These are phyloP conservation scores for Phytopythium delawarense DNA, from an alignment of 352 stramenopile species.

Conservation along the genomic window DNA sequence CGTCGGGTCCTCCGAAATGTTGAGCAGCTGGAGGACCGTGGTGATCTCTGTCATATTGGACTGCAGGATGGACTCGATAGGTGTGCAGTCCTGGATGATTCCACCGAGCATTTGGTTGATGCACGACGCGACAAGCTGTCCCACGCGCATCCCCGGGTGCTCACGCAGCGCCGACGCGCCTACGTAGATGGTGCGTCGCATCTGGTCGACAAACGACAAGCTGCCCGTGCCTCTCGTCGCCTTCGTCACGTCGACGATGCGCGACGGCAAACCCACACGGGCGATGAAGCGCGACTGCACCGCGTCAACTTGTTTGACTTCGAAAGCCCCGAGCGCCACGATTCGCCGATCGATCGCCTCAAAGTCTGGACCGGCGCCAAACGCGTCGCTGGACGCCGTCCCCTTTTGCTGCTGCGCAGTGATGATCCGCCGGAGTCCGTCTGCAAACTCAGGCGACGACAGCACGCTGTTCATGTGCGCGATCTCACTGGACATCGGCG, in stretches of 20 bases:
- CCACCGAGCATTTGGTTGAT: constrained; percentile 70
- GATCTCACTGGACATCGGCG: constrained; percentile 22
- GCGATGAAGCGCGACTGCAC: constrained; percentile 65
- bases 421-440: constrained; percentile 61
- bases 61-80: constrained; percentile 61
- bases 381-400: constrained; percentile 30
- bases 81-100: constrained; percentile 54
- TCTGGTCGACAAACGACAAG: constrained; percentile 58
- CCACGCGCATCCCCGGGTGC: constrained; percentile 32
- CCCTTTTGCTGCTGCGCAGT: constrained; percentile 63
- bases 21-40: constrained; percentile 43
- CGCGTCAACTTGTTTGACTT: constrained; percentile 44
- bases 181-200: constrained; percentile 36
- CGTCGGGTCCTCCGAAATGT: constrained; percentile 57
- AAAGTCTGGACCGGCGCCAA: constrained; percentile 48
- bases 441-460: constrained; percentile 44
- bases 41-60: constrained; percentile 48
- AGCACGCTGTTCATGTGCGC: constrained; percentile 52
- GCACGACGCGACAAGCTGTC: constrained; percentile 53
- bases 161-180: constrained; percentile 1
- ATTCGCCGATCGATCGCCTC: constrained; percentile 62
- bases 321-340: constrained; percentile 34
- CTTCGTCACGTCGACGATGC: constrained; percentile 63
- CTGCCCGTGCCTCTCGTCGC: constrained; percentile 30
- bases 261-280: constrained; percentile 38